phyloP scores from a whole-genome alignment of 108 stramenopile genomes.

The Ochromonas danica region DNA sequence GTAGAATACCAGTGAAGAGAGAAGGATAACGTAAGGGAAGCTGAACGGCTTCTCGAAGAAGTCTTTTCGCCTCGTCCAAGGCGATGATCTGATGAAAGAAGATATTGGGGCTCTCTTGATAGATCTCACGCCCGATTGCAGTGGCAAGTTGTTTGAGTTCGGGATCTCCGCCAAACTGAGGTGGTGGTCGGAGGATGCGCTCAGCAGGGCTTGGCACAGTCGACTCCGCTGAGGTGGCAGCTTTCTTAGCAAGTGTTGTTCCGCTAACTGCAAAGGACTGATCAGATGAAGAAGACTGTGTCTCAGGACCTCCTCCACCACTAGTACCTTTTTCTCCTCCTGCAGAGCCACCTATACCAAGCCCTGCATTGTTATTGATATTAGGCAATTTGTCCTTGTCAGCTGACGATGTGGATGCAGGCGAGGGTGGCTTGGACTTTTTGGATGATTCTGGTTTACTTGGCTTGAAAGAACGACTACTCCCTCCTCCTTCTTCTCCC shows the following conservation, averaged over 20 bases:
- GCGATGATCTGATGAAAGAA: slow-evolving; percentile 38
- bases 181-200: slow-evolving; percentile 51
- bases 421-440: too few species aligned
- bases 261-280: not conserved
- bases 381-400: too few species aligned
- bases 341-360: too few species aligned
- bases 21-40: slow-evolving; percentile 48
- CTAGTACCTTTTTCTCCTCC: too few species aligned
- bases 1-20: not conserved
- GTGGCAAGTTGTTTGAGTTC: slow-evolving; percentile 58
- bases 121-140: slow-evolving; percentile 60
- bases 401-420: too few species aligned
- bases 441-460: not conserved
- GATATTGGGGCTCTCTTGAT: slow-evolving; percentile 49
- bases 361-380: too few species aligned
- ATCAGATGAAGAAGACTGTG: too few species aligned
- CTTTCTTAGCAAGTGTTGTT: not conserved
- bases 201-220: not conserved
- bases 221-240: not conserved
- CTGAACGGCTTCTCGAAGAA: slow-evolving; percentile 67
- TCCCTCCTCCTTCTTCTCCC: not conserved
- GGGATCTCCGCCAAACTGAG: slow-evolving; percentile 60
- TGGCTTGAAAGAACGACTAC: too few species aligned
- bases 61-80: slow-evolving; percentile 57
- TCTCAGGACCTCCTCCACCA: too few species aligned